Evolutionary conservation across 176 grass and related monocot species (phyloP).

Genomic region (Cenchrus fungigraminus): DNA sequence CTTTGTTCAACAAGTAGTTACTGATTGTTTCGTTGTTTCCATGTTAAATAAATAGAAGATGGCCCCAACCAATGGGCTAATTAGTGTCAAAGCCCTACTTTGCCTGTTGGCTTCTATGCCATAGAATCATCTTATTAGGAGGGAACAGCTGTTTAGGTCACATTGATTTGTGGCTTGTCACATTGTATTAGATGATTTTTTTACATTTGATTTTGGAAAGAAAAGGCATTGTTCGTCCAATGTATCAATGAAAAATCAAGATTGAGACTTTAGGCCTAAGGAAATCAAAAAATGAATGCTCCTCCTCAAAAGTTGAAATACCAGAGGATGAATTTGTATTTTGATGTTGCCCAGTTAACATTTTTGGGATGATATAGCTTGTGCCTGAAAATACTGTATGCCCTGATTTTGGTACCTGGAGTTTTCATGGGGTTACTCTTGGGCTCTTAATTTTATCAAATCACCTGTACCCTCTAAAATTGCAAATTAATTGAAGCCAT

Average conservation of each 20-base stretch:
- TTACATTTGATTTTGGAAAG: neutral
- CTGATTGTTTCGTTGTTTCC: neutral
- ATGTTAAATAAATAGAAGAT: neutral
- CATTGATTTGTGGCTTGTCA: neutral
- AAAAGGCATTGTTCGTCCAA: neutral
- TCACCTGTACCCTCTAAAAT: neutral
- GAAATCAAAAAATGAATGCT: neutral
- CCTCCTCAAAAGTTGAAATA: neutral
- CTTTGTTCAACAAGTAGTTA: neutral
- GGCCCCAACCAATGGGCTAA: neutral
- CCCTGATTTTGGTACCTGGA: neutral
- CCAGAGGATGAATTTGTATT: neutral
- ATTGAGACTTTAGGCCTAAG: neutral
- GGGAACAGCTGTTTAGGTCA: neutral
- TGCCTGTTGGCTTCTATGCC: neutral
- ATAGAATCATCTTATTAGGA: neutral
- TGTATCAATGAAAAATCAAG: neutral
- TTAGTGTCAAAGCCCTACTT: neutral
- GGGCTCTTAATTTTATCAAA: neutral
- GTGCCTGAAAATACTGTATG: neutral
- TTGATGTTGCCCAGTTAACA: conserved; percentile 8
- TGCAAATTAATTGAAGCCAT: neutral
- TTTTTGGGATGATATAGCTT: neutral
- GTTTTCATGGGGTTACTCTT: neutral
- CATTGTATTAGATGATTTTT: neutral